Evolutionary conservation across 2,329 filamentous ascomycete genomes (phyloP).

Genomic region (Nemania sp.): DNA sequence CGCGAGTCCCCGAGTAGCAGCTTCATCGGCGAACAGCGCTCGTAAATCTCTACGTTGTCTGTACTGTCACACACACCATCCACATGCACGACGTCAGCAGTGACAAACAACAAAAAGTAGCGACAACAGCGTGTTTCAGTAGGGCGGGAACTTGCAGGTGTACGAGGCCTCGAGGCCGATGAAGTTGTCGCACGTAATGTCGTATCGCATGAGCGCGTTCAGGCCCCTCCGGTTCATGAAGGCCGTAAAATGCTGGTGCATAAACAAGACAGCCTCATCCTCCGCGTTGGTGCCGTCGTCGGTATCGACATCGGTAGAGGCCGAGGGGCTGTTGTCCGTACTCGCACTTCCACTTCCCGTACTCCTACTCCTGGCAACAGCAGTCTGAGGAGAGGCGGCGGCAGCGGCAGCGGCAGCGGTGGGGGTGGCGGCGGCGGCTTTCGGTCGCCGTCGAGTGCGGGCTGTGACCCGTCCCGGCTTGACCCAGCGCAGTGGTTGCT

Average conservation of each 20-base stretch:
- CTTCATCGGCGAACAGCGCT: constrained; percentile 26
- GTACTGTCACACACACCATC: too few relatives aligned
- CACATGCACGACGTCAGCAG: too few relatives aligned
- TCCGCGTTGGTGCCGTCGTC: not conserved
- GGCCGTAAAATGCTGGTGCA: not conserved
- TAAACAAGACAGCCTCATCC: not conserved
- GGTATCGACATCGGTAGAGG: not conserved
- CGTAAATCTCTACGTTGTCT: constrained; percentile 43
- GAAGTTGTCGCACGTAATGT: constrained; percentile 30
- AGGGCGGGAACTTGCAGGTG: constrained; percentile 37
- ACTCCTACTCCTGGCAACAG: not conserved
- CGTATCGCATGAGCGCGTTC: constrained; percentile 25
- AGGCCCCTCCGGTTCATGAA: constrained; percentile 2
- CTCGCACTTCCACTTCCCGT: too few relatives aligned
- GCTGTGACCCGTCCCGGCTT: constrained; percentile 45
- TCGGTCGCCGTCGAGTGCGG: constrained; percentile 26
- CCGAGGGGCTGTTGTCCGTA: not conserved
- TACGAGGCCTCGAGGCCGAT: constrained; percentile 35
- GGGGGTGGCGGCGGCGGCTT: not conserved
- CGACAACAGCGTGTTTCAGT: not conserved
- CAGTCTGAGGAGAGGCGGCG: not conserved
- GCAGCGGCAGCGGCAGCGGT: not conserved
- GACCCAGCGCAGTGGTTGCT: constrained; percentile 47
- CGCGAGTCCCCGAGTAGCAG: constrained; percentile 18
- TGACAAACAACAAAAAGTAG: too few relatives aligned